phyloP scores from a whole-genome alignment of 768 basidiomycete species.

The Asterophora lycoperdoides region DNA sequence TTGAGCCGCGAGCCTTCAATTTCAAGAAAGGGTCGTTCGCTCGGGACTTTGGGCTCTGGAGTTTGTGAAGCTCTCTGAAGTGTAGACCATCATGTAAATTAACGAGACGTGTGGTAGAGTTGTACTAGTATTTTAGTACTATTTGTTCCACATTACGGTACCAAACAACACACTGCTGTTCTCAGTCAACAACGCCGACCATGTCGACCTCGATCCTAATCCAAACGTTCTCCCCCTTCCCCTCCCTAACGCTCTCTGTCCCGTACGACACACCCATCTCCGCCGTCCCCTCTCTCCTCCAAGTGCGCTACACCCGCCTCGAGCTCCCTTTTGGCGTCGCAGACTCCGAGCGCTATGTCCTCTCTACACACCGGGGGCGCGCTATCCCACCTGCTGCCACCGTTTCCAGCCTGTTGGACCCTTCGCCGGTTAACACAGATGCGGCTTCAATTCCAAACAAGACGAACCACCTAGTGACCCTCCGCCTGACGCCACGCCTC shows the following conservation, averaged over 20 bases:
- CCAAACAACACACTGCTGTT: neutral
- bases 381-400: constrained; percentile 23
- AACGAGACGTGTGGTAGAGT: too few species aligned
- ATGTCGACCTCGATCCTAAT: constrained; percentile 34
- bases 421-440: constrained; percentile 6
- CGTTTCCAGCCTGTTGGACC: constrained; percentile 21
- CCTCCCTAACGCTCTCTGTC: constrained; percentile 29
- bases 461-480: constrained; percentile 40
- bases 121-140: too few species aligned
- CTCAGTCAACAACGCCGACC: neutral
- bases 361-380: constrained; percentile 38
- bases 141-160: neutral
- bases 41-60: too few species aligned
- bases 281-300: constrained; percentile 29
- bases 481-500: constrained; percentile 72
- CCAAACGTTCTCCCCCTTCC: constrained; percentile 36
- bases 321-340: constrained; percentile 25
- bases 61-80: too few species aligned
- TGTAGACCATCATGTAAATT: too few species aligned
- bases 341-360: constrained; percentile 24
- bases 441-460: constrained; percentile 13
- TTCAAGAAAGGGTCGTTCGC: too few species aligned
- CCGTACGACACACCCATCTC: constrained; percentile 27
- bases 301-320: constrained; percentile 26
- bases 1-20: too few species aligned